Evolutionary conservation across 2,329 filamentous ascomycete genomes (phyloP).

Genomic region (Simplicillium aogashimaense): DNA sequence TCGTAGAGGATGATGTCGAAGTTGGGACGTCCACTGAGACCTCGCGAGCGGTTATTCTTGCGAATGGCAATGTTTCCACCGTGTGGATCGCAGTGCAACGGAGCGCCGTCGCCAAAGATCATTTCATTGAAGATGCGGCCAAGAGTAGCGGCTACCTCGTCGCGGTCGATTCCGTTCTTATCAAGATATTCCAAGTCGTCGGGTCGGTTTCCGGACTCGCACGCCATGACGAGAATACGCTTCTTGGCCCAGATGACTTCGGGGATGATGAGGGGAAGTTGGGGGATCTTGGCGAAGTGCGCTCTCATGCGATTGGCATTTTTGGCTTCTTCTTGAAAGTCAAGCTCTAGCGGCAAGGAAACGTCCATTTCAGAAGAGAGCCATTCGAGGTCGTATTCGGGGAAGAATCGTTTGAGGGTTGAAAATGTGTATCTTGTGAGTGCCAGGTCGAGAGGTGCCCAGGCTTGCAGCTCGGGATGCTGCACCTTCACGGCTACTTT

Average conservation of each 20-base stretch:
- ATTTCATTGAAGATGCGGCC: constrained; percentile 97
- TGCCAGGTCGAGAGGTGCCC: constrained; percentile 78
- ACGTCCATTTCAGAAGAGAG: constrained; percentile 85
- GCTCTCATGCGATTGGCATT: constrained; percentile 73
- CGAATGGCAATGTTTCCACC: constrained; percentile 93
- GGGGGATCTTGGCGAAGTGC: constrained; percentile 67
- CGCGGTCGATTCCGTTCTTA: constrained; percentile 75
- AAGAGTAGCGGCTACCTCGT: constrained; percentile 87
- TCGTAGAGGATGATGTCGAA: constrained; percentile 97
- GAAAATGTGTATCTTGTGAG: constrained; percentile 85
- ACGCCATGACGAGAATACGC: constrained; percentile 92
- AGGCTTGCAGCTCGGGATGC: constrained; percentile 81
- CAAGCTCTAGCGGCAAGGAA: constrained; percentile 82
- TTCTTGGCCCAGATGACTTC: constrained; percentile 82
- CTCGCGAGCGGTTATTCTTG: constrained; percentile 50
- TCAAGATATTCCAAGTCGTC: constrained; percentile 88
- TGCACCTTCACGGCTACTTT: constrained; percentile 95
- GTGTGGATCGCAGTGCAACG: constrained; percentile 93
- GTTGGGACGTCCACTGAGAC: constrained; percentile 49
- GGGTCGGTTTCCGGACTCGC: constrained; percentile 73
- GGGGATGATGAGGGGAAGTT: constrained; percentile 79
- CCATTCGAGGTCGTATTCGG: constrained; percentile 97
- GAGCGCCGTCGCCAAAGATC: constrained; percentile 87
- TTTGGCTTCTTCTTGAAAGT: constrained; percentile 75
- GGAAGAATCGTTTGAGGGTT: constrained; percentile 85